Percentiles rank a stretch among this genome's conserved stretches.
These are phyloP conservation scores for Chlorella sp. DNA, from an alignment of 139 green algal genomes.

Conservation along the genomic window DNA sequence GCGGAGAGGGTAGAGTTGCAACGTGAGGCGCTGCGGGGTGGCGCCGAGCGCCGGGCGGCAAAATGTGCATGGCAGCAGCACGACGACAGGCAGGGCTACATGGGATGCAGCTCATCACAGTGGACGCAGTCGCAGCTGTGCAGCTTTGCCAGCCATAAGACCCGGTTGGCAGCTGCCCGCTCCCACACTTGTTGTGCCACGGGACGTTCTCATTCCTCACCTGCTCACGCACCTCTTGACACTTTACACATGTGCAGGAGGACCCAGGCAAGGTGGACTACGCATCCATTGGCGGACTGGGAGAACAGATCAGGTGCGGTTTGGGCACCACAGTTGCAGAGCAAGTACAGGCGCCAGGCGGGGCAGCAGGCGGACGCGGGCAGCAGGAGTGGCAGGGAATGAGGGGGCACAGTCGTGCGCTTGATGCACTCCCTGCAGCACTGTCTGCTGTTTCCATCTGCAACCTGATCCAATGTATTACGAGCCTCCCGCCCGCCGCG, in stretches of 20 bases:
- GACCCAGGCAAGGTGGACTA: conserved; percentile 98
- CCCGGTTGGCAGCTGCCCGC: background rate
- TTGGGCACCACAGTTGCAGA: background rate
- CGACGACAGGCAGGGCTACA: background rate
- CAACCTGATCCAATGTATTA: too few species aligned
- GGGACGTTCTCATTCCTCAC: too few species aligned
- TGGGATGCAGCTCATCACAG: background rate
- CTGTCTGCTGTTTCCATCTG: too few species aligned
- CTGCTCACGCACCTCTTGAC: background rate
- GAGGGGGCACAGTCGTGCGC: background rate
- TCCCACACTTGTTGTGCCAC: too few species aligned
- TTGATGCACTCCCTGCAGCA: background rate
- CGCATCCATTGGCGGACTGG: conserved; percentile 93
- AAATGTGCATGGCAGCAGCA: background rate
- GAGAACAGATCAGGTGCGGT: conserved; percentile 85
- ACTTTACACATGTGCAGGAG: conserved; percentile 59
- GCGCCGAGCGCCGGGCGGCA: too few species aligned
- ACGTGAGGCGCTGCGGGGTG: background rate
- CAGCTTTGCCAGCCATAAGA: background rate
- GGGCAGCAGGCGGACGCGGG: background rate
- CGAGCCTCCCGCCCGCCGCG: too few species aligned
- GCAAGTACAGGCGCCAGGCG: background rate
- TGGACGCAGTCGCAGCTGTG: background rate
- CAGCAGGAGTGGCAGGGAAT: background rate
- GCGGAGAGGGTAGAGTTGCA: background rate